Evolutionary conservation across 331 rosid genomes (phyloP).

Genomic region (Quercus lobata): DNA sequence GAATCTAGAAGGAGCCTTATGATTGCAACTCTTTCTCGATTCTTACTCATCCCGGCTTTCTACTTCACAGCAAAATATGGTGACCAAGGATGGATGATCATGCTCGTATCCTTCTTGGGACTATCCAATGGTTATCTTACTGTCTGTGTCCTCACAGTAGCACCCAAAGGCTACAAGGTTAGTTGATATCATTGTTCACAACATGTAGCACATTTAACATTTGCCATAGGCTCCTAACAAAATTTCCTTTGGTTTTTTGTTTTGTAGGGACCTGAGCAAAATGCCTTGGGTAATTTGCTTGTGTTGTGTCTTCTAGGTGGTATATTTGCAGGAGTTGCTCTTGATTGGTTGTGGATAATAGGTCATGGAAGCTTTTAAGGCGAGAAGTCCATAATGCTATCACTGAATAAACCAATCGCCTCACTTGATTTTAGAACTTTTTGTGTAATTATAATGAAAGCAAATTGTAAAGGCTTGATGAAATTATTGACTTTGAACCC

Average conservation of each 20-base stretch:
- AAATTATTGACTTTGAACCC: too few species aligned
- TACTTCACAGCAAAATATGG: conserved; percentile 71
- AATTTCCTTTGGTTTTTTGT: neutral
- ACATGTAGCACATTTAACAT: neutral
- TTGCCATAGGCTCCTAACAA: neutral
- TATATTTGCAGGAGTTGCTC: conserved; percentile 59
- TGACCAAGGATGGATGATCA: conserved; percentile 80
- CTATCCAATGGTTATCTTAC: conserved; percentile 81
- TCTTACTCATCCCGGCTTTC: conserved; percentile 65
- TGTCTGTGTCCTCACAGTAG: conserved; percentile 70
- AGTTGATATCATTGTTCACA: neutral
- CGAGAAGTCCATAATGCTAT: neutral
- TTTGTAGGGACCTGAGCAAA: conserved; percentile 80
- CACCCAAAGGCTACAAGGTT: conserved; percentile 78
- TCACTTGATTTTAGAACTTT: neutral
- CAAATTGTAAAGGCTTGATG: too few species aligned
- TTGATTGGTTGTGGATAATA: conserved; percentile 82
- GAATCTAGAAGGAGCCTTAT: conserved; percentile 58
- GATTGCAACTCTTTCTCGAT: conserved; percentile 38
- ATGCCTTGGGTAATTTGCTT: conserved; percentile 83
- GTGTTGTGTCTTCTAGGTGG: conserved; percentile 57
- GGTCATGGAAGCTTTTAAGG: neutral
- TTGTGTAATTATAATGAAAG: too few species aligned
- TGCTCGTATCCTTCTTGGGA: conserved; percentile 67
- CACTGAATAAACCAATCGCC: neutral